Percentiles rank a stretch among this genome's conserved stretches.
Evolutionary conservation across 345 rosid genomes (phyloP).

Genomic region (Sapria himalayana): DNA sequence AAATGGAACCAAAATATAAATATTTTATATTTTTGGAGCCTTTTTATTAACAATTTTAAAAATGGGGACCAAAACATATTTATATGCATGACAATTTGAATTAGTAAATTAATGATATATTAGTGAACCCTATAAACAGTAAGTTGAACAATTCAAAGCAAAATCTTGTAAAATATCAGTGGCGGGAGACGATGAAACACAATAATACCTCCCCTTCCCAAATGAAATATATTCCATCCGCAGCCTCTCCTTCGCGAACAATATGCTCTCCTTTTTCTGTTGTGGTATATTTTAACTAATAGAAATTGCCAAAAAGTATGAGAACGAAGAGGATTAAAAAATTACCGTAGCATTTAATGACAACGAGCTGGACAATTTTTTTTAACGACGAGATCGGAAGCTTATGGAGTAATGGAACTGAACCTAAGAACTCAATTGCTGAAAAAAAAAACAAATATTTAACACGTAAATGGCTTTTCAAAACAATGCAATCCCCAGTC

Average conservation of each 20-base stretch:
- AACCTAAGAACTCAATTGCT: constrained; percentile 56
- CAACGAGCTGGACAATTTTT: constrained; percentile 34
- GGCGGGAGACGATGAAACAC: too few species aligned
- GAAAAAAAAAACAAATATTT: constrained; percentile 8
- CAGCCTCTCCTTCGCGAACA: constrained; percentile 46
- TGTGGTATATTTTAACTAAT: constrained; percentile 6
- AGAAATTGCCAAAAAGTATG: not conserved
- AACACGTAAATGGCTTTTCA: too few species aligned
- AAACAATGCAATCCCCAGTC: not conserved
- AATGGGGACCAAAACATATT: too few species aligned
- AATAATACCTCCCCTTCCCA: constrained; percentile 94
- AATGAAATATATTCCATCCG: constrained; percentile 66
- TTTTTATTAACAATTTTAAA: too few species aligned
- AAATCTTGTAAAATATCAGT: too few species aligned
- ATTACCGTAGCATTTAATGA: constrained; percentile 34
- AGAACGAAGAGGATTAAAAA: not conserved
- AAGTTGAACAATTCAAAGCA: too few species aligned
- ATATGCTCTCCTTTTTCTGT: constrained; percentile 58
- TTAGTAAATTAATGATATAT: too few species aligned
- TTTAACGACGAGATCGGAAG: constrained; percentile 46
- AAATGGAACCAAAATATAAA: too few species aligned
- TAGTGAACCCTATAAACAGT: too few species aligned
- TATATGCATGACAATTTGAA: too few species aligned
- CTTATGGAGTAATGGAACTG: constrained; percentile 54
- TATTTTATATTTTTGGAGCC: too few species aligned